Evolutionary conservation across 1,139 yeast species (phyloP).

Genomic region (Blastobotrys petasosporus): DNA sequence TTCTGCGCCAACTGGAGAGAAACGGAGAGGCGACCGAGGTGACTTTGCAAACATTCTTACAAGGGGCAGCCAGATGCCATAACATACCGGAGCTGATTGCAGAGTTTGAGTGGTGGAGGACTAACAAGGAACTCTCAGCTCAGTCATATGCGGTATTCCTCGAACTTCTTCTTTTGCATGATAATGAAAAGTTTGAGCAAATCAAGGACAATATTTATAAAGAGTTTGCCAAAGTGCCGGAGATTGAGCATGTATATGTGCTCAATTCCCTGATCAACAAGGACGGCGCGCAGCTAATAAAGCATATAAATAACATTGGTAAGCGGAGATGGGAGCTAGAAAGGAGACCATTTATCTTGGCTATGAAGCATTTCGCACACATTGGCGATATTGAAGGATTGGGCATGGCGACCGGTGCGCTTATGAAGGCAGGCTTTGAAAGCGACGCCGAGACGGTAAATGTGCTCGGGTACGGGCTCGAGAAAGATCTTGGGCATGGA

Average conservation of each 20-base stretch:
- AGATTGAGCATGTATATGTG: constrained; percentile 17
- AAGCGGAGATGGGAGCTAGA: constrained; percentile 1
- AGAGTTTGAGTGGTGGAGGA: constrained; percentile 20
- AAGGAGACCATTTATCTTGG: constrained; percentile 6
- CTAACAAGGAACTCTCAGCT: constrained; percentile 1
- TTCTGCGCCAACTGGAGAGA: constrained; percentile 20
- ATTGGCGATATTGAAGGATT: constrained; percentile 10
- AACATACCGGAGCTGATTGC: constrained; percentile 19
- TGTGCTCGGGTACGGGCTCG: constrained; percentile 3
- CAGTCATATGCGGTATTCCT: constrained; percentile 6
- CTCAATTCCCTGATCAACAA: constrained; percentile 15
- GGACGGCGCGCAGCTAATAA: constrained; percentile 12
- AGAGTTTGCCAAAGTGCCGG: constrained; percentile 10
- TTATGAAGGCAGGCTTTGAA: constrained; percentile 6
- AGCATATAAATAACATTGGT: constrained; percentile 8
- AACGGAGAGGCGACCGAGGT: constrained; percentile 14
- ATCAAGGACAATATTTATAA: not conserved
- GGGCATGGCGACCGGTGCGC: constrained; percentile 12
- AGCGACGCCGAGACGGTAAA: constrained; percentile 3
- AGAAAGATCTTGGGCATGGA: constrained; percentile 1
- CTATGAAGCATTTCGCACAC: constrained; percentile 10
- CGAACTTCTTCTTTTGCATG: constrained; percentile 5
- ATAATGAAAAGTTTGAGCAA: constrained; percentile 4
- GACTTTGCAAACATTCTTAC: constrained; percentile 18
- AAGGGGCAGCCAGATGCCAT: constrained; percentile 15